Evolutionary conservation across 78 protist species (phyloP).

Genomic region (Dictyostelium firmibasis): DNA sequence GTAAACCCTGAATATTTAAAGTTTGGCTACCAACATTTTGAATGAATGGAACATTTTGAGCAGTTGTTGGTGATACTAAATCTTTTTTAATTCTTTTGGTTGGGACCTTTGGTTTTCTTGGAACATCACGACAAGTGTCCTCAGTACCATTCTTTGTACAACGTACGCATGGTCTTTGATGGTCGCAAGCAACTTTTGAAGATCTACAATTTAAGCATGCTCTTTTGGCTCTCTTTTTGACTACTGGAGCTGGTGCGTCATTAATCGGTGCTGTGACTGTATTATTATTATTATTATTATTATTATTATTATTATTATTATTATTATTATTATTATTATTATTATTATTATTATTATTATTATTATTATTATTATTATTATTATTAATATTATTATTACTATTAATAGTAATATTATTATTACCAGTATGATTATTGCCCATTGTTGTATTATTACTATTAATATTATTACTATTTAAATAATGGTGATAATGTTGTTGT

Average conservation of each 20-base stretch:
- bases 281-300: not conserved
- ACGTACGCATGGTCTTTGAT: slow-evolving; percentile 68
- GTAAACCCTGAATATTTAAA: not conserved
- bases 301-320: not conserved
- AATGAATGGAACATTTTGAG: not conserved
- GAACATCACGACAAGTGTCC: slow-evolving; percentile 53
- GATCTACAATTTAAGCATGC: slow-evolving; percentile 76
- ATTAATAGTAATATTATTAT: not conserved
- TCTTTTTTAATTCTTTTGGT: not conserved
- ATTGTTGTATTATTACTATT: not conserved
- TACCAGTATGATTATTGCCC: not conserved
- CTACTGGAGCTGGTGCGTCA: not conserved
- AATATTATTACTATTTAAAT: not conserved
- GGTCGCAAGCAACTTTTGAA: slow-evolving; percentile 79
- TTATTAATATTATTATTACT: not conserved
- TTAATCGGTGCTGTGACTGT: not conserved
- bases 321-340: not conserved
- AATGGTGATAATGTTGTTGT: not conserved
- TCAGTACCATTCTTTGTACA: slow-evolving; percentile 74
- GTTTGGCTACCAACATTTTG: not conserved
- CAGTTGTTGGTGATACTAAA: not conserved
- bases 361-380: not conserved
- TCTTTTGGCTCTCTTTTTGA: slow-evolving; percentile 72
- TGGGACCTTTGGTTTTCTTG: slow-evolving; percentile 63
- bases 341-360: not conserved